Conservation (phyloP, 768 basidiomycete species). For the Tylopilus sp. region DNA sequence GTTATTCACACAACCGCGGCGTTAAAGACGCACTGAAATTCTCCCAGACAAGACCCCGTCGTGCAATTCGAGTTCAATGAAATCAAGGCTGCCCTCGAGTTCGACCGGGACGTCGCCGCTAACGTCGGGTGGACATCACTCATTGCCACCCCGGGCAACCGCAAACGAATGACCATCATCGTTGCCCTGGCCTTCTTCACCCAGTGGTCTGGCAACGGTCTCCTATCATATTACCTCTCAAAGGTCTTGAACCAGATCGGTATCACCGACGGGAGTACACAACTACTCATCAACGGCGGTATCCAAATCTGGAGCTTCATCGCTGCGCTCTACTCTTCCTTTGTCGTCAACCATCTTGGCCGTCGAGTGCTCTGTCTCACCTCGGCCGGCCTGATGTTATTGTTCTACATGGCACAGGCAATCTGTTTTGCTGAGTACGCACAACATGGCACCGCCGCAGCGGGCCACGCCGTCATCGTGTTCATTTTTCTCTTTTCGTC, state of each 20-base stretch:
- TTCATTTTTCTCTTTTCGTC: conserved; percentile 58
- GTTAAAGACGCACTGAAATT: background rate
- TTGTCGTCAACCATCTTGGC: conserved; percentile 55
- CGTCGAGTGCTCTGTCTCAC: conserved; percentile 64
- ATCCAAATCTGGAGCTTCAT: conserved; percentile 45
- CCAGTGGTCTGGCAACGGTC: conserved; percentile 75
- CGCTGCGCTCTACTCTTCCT: conserved; percentile 14
- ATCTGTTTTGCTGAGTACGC: conserved; percentile 59
- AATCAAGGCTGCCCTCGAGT: conserved; percentile 75
- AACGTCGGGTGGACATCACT: conserved; percentile 70
- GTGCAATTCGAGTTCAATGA: conserved; percentile 75
- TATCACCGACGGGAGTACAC: conserved; percentile 48
- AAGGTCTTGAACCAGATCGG: conserved; percentile 66
- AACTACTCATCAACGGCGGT: conserved; percentile 59
- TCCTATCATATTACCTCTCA: conserved; percentile 74
- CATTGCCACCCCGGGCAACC: conserved; percentile 62
- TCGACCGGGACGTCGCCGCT: conserved; percentile 56
- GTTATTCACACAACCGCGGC: background rate
- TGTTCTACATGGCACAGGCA: conserved; percentile 69
- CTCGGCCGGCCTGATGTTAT: conserved; percentile 52
- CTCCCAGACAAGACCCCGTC: conserved; percentile 52
- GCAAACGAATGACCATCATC: conserved; percentile 64
- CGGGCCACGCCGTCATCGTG: conserved; percentile 47
- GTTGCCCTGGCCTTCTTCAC: conserved; percentile 66
- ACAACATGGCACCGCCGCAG: conserved; percentile 35